Conservation (phyloP, 2,329 filamentous ascomycete species). For the Fusarium beomiforme region DNA sequence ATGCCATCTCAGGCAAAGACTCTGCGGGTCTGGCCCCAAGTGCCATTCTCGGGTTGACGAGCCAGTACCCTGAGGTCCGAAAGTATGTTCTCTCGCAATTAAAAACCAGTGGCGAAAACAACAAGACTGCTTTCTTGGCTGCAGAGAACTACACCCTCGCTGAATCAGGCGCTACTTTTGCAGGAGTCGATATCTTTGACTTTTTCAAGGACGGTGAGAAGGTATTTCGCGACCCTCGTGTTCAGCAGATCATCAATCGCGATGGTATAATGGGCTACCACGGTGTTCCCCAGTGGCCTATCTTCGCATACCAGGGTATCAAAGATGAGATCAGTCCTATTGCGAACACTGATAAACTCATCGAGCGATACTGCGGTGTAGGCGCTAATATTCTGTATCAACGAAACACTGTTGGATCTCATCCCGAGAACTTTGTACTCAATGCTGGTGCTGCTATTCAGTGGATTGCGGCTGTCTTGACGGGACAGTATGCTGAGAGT, state of each 20-base stretch:
- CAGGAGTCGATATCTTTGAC: slow-evolving; percentile 18
- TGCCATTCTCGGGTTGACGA: slow-evolving; percentile 33
- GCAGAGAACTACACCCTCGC: slow-evolving; percentile 5
- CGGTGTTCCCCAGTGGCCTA: slow-evolving; percentile 35
- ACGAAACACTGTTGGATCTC: slow-evolving; percentile 31
- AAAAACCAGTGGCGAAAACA: slow-evolving; percentile 26
- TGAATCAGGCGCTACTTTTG: slow-evolving; percentile 22
- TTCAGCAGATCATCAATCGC: slow-evolving; percentile 13
- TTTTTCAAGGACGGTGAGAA: slow-evolving; percentile 23
- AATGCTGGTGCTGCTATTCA: slow-evolving; percentile 17
- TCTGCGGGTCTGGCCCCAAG: slow-evolving; percentile 34
- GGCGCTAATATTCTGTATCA: slow-evolving; percentile 40
- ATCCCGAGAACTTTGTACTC: slow-evolving; percentile 15
- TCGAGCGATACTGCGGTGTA: slow-evolving; percentile 30
- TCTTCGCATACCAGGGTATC: slow-evolving; percentile 37
- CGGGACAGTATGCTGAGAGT: slow-evolving; percentile 5
- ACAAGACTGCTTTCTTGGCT: slow-evolving; percentile 38
- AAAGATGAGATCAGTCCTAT: slow-evolving; percentile 35
- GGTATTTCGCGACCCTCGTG: slow-evolving; percentile 12
- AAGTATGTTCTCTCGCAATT: slow-evolving; percentile 32
- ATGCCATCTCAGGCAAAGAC: slow-evolving; percentile 44
- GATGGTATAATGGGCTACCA: slow-evolving; percentile 42
- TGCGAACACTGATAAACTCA: slow-evolving; percentile 24
- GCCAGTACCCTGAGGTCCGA: slow-evolving; percentile 33
- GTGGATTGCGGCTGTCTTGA: slow-evolving; percentile 28